These are phyloP conservation scores for Chlamydomonas applanata DNA, from an alignment of 139 green algal species.

Conservation along the genomic window DNA sequence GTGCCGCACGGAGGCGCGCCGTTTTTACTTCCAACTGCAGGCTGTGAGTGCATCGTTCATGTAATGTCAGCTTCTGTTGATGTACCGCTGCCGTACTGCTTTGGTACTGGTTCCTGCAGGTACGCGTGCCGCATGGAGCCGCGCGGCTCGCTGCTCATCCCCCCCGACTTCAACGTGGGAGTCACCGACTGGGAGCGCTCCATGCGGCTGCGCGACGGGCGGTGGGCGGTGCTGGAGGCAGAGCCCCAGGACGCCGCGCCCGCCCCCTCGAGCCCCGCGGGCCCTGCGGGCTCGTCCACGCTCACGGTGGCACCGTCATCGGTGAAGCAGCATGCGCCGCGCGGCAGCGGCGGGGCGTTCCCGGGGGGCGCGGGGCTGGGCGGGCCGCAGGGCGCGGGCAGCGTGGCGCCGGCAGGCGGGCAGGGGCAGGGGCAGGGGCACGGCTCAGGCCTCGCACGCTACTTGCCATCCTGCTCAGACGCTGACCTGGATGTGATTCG, in stretches of 20 bases:
- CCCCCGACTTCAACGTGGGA: constrained; percentile 77
- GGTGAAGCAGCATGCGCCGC: background rate
- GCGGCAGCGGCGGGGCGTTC: no score
- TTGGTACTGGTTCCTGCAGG: background rate
- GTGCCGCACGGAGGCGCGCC: no score
- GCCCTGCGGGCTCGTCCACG: no score
- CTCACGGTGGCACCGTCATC: background rate
- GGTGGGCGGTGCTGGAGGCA: constrained; percentile 24
- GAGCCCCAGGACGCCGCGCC: constrained; percentile 9
- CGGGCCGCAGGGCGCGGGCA: background rate
- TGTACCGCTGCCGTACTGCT: no score
- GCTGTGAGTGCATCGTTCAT: no score
- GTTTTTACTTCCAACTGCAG: no score
- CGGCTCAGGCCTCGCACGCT: constrained; percentile 18
- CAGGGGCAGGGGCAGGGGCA: background rate
- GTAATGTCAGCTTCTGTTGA: no score
- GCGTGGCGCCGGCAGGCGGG: background rate
- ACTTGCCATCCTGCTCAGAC: constrained; percentile 7
- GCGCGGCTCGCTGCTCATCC: constrained; percentile 66
- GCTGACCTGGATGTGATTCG: constrained; percentile 37
- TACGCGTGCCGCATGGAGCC: constrained; percentile 77
- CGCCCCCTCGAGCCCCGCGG: background rate
- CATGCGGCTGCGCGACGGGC: constrained; percentile 49
- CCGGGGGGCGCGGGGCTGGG: background rate
- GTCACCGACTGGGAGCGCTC: constrained; percentile 86